Conservation (phyloP, 139 green algal genomes). For the Volvox reticuliferus region DNA sequence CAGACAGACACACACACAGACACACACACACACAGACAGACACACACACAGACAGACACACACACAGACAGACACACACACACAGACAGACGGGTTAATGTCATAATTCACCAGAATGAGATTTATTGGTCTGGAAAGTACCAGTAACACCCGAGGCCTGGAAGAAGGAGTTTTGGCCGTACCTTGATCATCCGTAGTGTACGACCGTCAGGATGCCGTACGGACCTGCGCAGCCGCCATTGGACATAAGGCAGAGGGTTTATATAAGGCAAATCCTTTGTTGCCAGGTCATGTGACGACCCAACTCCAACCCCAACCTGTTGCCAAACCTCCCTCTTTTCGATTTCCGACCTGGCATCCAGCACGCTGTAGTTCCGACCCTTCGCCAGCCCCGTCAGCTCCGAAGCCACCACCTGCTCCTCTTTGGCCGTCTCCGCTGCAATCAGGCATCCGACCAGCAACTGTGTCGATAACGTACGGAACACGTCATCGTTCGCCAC, state of each 20-base stretch:
- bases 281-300: too few species aligned
- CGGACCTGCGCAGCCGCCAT: not conserved
- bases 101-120: too few species aligned
- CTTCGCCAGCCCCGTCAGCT: conserved; percentile 8
- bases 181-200: conserved; percentile 14
- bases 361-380: conserved; percentile 34
- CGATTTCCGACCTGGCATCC: conserved; percentile 23
- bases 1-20: too few species aligned
- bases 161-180: not conserved
- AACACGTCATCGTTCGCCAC: conserved; percentile 14
- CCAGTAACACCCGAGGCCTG: too few species aligned
- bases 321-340: not conserved
- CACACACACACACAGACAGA: not conserved
- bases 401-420: not conserved
- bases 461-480: conserved; percentile 1
- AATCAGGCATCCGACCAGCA: conserved; percentile 36
- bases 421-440: conserved; percentile 33
- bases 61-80: not conserved
- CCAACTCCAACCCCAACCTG: too few species aligned
- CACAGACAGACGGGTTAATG: too few species aligned
- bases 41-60: too few species aligned
- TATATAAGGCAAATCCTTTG: too few species aligned
- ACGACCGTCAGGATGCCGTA: not conserved
- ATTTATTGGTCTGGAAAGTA: too few species aligned
- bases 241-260: too few species aligned